These are phyloP conservation scores for Priceomyces fermenticarens DNA, from an alignment of 805 yeast species.

Conservation along the genomic window DNA sequence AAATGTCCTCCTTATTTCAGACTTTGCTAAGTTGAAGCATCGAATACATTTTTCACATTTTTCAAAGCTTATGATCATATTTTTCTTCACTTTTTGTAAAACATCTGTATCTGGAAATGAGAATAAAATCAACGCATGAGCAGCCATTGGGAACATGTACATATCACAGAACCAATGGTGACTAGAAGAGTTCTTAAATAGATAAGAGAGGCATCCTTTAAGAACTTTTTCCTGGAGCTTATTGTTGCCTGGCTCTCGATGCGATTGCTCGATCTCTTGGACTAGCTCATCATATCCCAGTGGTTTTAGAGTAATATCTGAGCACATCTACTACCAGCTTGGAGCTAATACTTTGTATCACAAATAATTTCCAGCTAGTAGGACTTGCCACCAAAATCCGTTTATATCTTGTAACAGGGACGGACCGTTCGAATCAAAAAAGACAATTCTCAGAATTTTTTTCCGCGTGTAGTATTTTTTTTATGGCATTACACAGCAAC, in stretches of 20 bases:
- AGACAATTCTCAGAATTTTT: too few relatives aligned
- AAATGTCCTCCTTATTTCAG: conserved; percentile 50
- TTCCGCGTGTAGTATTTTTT: too few relatives aligned
- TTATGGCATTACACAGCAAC: too few relatives aligned
- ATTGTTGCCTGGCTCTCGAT: conserved; percentile 24
- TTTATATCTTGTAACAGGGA: too few relatives aligned
- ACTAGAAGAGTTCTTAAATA: conserved; percentile 13
- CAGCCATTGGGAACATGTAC: conserved; percentile 44
- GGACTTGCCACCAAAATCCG: not conserved
- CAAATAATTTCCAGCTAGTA: not conserved
- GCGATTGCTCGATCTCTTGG: conserved; percentile 20
- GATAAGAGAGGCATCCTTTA: conserved; percentile 19
- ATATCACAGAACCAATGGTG: conserved; percentile 61
- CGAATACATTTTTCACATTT: conserved; percentile 54
- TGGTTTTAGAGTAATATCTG: conserved; percentile 9
- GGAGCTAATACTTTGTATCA: not conserved
- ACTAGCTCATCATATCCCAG: conserved; percentile 22
- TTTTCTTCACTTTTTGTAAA: conserved; percentile 40
- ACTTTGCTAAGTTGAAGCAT: conserved; percentile 52
- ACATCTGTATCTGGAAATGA: conserved; percentile 54
- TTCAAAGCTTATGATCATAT: conserved; percentile 37
- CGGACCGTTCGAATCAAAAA: too few relatives aligned
- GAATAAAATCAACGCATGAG: conserved; percentile 56
- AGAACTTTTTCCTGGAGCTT: conserved; percentile 25
- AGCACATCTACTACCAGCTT: conserved; percentile 3